Evolutionary conservation across 108 stramenopile genomes (phyloP).

Genomic region (Skeletonema marinoi): DNA sequence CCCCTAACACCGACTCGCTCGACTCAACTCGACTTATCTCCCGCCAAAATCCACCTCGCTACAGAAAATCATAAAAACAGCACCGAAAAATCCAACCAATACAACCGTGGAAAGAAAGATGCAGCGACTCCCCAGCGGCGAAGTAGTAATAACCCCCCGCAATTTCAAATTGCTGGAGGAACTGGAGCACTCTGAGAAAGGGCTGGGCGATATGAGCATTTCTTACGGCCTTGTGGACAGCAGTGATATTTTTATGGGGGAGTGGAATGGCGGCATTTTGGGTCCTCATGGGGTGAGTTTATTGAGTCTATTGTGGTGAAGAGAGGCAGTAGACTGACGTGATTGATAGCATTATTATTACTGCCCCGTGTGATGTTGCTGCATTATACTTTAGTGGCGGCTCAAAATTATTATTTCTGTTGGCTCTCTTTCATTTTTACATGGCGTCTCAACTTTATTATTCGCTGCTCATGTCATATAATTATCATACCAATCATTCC

Average conservation of each 20-base stretch:
- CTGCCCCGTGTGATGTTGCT: too few relatives aligned
- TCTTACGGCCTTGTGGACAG: constrained; percentile 92
- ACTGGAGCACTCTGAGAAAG: constrained; percentile 94
- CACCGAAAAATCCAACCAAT: too few relatives aligned
- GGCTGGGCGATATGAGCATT: constrained; percentile 91
- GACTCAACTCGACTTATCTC: too few relatives aligned
- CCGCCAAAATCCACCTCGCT: too few relatives aligned
- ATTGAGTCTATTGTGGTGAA: background rate
- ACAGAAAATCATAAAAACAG: too few relatives aligned
- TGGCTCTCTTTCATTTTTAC: background rate
- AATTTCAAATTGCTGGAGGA: constrained; percentile 99
- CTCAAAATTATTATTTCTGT: constrained; percentile 12
- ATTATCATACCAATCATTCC: background rate
- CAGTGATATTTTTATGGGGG: constrained; percentile 93
- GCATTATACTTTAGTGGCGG: too few relatives aligned
- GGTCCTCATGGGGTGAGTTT: constrained; percentile 92
- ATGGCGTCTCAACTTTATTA: background rate
- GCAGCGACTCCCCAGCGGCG: constrained; percentile 83
- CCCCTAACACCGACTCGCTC: too few relatives aligned
- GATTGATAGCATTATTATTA: too few relatives aligned
- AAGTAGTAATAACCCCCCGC: constrained; percentile 93
- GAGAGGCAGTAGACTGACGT: too few relatives aligned
- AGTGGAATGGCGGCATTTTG: constrained; percentile 97
- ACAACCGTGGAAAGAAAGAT: constrained; percentile 19
- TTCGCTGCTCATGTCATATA: background rate